These are phyloP conservation scores for Aquilaria agallochum DNA, from an alignment of 441 rosid genomes.

Conservation along the genomic window DNA sequence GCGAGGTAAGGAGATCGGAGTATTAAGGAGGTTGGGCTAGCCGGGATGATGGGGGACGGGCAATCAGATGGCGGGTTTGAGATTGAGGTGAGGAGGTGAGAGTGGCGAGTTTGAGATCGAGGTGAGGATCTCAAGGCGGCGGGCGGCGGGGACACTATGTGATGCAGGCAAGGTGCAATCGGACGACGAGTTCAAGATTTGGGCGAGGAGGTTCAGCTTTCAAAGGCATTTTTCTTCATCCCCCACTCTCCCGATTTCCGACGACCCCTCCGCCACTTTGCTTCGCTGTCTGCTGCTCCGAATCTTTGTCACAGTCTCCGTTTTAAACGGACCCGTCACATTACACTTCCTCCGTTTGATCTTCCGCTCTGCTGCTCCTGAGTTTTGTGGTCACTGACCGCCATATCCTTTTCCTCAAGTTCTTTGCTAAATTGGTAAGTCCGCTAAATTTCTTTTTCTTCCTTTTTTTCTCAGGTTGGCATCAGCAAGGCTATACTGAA, in stretches of 20 bases:
- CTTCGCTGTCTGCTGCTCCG: constrained; percentile 22
- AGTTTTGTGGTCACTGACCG: constrained; percentile 60
- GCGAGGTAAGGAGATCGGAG: no score
- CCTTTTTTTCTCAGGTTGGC: background rate
- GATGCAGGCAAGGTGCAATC: no score
- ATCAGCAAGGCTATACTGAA: background rate
- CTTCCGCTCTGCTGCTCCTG: constrained; percentile 40
- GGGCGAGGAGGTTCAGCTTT: background rate
- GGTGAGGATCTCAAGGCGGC: no score
- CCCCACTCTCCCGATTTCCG: constrained; percentile 21
- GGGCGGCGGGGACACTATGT: no score
- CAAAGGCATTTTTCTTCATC: background rate
- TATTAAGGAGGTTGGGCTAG: no score
- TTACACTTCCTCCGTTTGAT: constrained; percentile 55
- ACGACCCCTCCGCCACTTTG: constrained; percentile 19
- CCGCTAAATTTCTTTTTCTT: constrained; percentile 6
- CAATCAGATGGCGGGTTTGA: no score
- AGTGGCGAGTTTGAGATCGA: no score
- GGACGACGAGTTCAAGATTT: no score
- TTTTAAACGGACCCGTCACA: constrained; percentile 29
- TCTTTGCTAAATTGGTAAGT: constrained; percentile 63
- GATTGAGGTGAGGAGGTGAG: no score
- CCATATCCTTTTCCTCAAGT: constrained; percentile 54
- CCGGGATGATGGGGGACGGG: no score
- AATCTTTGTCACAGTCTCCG: constrained; percentile 13